Conservation (phyloP, 1,284 basidiomycete genomes). For the Sanghuangporus weigelae region DNA sequence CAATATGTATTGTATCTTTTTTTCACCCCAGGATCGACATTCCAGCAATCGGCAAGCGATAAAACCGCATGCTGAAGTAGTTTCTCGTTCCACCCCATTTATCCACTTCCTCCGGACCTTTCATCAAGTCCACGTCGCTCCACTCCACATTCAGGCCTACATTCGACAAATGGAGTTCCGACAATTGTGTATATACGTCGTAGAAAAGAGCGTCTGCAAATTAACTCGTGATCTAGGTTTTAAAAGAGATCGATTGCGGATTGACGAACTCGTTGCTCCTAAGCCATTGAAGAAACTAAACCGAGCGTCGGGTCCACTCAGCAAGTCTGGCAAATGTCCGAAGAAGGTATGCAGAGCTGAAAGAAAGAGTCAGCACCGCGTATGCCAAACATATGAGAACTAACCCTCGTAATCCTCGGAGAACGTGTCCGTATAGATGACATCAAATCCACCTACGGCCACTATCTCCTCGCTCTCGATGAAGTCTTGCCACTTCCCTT, state of each 20-base stretch:
- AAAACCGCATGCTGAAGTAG: constrained; percentile 67
- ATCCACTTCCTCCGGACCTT: constrained; percentile 35
- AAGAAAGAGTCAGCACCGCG: neutral
- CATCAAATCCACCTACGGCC: constrained; percentile 72
- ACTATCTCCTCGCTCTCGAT: constrained; percentile 53
- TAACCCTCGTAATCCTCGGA: constrained; percentile 79
- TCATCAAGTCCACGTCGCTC: constrained; percentile 64
- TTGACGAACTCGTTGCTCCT: constrained; percentile 80
- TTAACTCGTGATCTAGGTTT: neutral
- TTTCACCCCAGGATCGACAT: constrained; percentile 5
- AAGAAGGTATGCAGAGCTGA: constrained; percentile 81
- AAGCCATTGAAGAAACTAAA: constrained; percentile 98
- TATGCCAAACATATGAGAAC: constrained; percentile 14
- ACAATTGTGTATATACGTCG: constrained; percentile 85
- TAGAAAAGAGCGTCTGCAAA: constrained; percentile 77
- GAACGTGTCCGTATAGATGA: constrained; percentile 94
- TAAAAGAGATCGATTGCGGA: neutral
- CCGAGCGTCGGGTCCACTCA: constrained; percentile 72
- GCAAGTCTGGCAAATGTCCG: constrained; percentile 72
- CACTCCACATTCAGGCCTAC: constrained; percentile 73
- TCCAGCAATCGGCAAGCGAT: constrained; percentile 50
- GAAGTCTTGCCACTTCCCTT: constrained; percentile 91
- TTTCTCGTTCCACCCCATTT: constrained; percentile 68
- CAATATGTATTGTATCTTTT: neutral
- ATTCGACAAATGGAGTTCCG: constrained; percentile 82